These are phyloP conservation scores for Trypanosoma lewisi DNA, from an alignment of 208 protist genomes.

Conservation along the genomic window DNA sequence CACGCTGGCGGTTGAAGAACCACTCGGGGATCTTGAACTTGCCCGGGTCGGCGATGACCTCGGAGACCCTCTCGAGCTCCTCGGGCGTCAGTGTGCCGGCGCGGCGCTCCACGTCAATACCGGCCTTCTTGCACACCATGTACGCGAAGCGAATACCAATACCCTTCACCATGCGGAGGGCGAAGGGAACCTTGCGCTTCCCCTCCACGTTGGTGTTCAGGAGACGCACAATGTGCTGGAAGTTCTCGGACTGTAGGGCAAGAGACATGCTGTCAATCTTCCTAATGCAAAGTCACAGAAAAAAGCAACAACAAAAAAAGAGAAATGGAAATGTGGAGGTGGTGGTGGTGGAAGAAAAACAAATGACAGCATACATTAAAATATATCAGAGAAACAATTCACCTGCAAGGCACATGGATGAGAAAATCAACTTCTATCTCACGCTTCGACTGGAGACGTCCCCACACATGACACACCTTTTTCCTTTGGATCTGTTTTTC, in stretches of 20 bases:
- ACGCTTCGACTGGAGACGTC: no score
- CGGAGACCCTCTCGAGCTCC: constrained; percentile 97
- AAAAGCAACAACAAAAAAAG: constrained; percentile 18
- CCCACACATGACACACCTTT: no score
- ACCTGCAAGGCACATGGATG: no score
- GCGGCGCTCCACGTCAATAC: constrained; percentile 97
- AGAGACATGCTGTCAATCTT: constrained; percentile 45
- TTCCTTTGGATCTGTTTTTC: no score
- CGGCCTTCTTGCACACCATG: constrained; percentile 99
- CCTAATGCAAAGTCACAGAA: not conserved
- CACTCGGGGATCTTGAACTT: constrained; percentile 99
- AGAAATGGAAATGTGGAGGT: constrained; percentile 2
- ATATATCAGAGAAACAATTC: no score
- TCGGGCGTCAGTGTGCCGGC: constrained; percentile 85
- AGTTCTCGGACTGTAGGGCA: constrained; percentile 85
- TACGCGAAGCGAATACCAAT: constrained; percentile 99
- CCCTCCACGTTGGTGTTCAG: constrained; percentile 99
- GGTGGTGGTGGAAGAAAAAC: no score
- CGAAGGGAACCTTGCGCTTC: constrained; percentile 97
- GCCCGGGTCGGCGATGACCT: constrained; percentile 97
- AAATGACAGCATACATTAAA: no score
- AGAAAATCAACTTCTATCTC: no score
- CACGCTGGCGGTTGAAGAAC: constrained; percentile 99
- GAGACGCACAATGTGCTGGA: constrained; percentile 99
- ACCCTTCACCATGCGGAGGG: constrained; percentile 99